Evolutionary conservation across 169 alveolate genomes (phyloP), one percentile per base, ranked within the genome.

Genomic region (Perkinsus olseni): DNA sequence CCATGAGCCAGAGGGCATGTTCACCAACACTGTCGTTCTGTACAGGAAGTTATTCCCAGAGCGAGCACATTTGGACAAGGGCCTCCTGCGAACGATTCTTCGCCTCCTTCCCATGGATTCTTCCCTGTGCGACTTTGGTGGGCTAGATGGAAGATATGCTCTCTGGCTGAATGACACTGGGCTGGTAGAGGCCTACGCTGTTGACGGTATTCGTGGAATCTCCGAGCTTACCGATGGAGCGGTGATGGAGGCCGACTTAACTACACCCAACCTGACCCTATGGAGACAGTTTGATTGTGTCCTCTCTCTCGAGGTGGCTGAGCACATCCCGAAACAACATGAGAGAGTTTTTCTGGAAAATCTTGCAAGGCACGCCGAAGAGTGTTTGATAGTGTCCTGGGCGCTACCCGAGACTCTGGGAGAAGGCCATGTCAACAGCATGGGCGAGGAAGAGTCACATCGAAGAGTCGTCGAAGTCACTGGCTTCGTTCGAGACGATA

Each of bases 161-260:
- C 91, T 38, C 8, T 74, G 91, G 91, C 40, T 74, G 91, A 74
- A 74, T 40, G 91, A 74, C 31, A 74, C 91, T 11, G 91, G 91
- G 0, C 10, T 74, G 13, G 31, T 74, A 20, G 38, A 3, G 38
- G 91, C 91, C 31, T 20, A 31, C 91, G 91, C 91, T 1, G 40
- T 74, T 28, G 91, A 74, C 28, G 91, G 91, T 31, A 36, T 40
- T 11, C 91, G 48, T 0, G 38, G 38, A 10, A 40, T 37, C 48
- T 8, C 31, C 91, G 21, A 74, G 21, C 31, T 74, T 74, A 8
- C 40, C 48, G 21, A 40, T 13, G 39, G 39, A 8, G 91, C 38
- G 20, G 48, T 36, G 31, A 0, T n/a, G 8, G 91, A 24, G 21
- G 91, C 31, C 91, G 91, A 17, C n/a, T 37, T 24, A 31, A 37